These are phyloP conservation scores for Smallanthus sonchifolius DNA, from an alignment of 129 eudicot genomes.

Conservation along the genomic window DNA sequence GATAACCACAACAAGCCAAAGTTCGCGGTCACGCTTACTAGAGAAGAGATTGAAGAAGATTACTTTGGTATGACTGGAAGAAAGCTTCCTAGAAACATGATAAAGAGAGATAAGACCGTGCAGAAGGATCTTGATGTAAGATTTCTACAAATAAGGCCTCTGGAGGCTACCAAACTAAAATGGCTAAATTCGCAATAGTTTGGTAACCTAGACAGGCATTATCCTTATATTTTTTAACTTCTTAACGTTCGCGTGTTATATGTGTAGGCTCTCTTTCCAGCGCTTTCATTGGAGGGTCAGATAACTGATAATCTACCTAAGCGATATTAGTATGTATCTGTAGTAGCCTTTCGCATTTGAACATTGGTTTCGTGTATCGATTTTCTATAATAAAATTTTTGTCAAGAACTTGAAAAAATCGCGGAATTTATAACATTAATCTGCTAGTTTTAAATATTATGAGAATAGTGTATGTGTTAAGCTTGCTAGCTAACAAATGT, in stretches of 20 bases:
- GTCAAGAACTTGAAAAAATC: background rate
- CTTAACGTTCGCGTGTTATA: slow-evolving; percentile 3
- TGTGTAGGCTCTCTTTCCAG: slow-evolving; percentile 10
- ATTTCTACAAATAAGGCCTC: background rate
- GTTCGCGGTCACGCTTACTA: slow-evolving; percentile 2
- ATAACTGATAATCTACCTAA: slow-evolving; percentile 16
- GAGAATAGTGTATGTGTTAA: background rate
- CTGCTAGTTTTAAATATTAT: background rate
- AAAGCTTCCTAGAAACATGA: slow-evolving; percentile 14
- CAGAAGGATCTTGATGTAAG: slow-evolving; percentile 25
- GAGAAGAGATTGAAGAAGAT: slow-evolving; percentile 32
- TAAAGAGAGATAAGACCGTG: slow-evolving; percentile 10
- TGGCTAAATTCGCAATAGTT: background rate
- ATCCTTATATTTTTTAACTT: background rate
- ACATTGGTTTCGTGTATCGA: background rate
- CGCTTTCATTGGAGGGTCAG: slow-evolving; percentile 15
- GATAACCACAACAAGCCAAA: background rate
- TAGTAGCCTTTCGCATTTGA: background rate
- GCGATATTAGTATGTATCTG: slow-evolving; percentile 6
- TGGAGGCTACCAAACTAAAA: background rate
- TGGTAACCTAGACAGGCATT: background rate
- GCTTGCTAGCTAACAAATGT: background rate
- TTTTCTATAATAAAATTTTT: background rate
- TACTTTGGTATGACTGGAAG: slow-evolving; percentile 14
- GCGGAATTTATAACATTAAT: background rate